Evolutionary conservation across 345 rosid genomes (phyloP).

Genomic region (Gossypium ekmanianum): DNA sequence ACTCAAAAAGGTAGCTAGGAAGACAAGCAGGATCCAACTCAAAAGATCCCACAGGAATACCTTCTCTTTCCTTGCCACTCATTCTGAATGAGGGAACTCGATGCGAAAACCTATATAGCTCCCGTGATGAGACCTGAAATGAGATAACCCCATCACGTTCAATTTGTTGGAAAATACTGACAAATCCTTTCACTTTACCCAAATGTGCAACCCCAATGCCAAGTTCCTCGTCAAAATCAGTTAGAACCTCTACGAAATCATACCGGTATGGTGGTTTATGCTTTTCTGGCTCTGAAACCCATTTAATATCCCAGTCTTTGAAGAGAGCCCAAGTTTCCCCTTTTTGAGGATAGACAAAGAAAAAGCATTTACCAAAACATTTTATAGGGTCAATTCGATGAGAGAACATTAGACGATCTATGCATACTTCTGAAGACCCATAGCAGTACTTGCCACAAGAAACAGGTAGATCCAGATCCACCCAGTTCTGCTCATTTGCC

Average conservation of each 20-base stretch:
- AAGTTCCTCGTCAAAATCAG: conserved; percentile 39
- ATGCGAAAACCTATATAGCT: conserved; percentile 74
- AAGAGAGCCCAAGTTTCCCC: conserved; percentile 93
- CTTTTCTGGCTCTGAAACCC: conserved; percentile 43
- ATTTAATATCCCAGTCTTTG: conserved; percentile 61
- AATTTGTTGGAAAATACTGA: conserved; percentile 50
- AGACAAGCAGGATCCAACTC: conserved; percentile 79
- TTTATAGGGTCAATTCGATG: conserved; percentile 34
- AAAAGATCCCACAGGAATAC: conserved; percentile 66
- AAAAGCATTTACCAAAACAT: conserved; percentile 19
- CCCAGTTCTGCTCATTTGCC: conserved; percentile 35
- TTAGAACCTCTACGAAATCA: conserved; percentile 65
- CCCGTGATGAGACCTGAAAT: conserved; percentile 36
- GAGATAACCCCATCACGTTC: conserved; percentile 27
- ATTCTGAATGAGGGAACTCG: conserved; percentile 57
- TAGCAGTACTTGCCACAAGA: conserved; percentile 56
- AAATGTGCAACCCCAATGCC: conserved; percentile 70
- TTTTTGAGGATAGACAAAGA: conserved; percentile 52
- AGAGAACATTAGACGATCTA: conserved; percentile 61
- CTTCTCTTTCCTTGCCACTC: conserved; percentile 71
- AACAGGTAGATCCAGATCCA: conserved; percentile 44
- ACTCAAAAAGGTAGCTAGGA: conserved; percentile 31
- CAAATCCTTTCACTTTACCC: conserved; percentile 75
- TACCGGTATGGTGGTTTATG: conserved; percentile 44
- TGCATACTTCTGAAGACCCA: conserved; percentile 36